These are phyloP conservation scores for Lachancea fermentati DNA, from an alignment of 805 yeast species.

Conservation along the genomic window DNA sequence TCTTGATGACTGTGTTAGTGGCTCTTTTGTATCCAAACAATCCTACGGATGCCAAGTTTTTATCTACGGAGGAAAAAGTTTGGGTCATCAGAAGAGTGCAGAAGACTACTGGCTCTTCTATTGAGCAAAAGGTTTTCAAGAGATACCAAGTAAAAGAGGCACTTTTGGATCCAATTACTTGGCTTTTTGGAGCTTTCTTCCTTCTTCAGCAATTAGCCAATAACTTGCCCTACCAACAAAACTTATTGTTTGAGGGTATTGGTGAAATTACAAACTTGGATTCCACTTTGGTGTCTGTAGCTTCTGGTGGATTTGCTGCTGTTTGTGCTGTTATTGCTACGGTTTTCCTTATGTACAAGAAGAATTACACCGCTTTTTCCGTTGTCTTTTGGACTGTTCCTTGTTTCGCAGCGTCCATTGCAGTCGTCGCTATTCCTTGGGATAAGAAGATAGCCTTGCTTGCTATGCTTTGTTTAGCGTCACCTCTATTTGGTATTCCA, in stretches of 20 bases:
- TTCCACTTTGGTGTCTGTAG: slow-evolving; percentile 50
- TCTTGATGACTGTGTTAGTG: slow-evolving; percentile 34
- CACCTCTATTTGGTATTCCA: slow-evolving; percentile 40
- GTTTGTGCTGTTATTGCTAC: slow-evolving; percentile 38
- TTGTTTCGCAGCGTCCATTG: slow-evolving; percentile 41
- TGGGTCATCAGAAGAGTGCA: slow-evolving; percentile 44
- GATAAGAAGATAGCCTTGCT: slow-evolving; percentile 40
- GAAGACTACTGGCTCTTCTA: slow-evolving; percentile 35
- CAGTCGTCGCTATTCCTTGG: slow-evolving; percentile 42
- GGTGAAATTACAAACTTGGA: slow-evolving; percentile 40
- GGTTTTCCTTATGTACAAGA: slow-evolving; percentile 28
- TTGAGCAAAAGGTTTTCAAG: slow-evolving; percentile 44
- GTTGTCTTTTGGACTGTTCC: slow-evolving; percentile 38
- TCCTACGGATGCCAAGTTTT: slow-evolving; percentile 47
- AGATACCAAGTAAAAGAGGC: slow-evolving; percentile 46
- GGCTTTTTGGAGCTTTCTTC: slow-evolving; percentile 39
- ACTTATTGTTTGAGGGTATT: slow-evolving; percentile 41
- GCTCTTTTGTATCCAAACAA: slow-evolving; percentile 47
- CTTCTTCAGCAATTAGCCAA: slow-evolving; percentile 47
- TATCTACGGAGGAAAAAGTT: slow-evolving; percentile 45
- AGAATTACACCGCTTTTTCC: slow-evolving; percentile 37
- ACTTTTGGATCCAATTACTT: slow-evolving; percentile 42
- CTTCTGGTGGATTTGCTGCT: slow-evolving; percentile 45
- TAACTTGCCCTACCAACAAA: slow-evolving; percentile 48
- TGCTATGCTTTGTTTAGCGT: slow-evolving; percentile 45